These are phyloP conservation scores for Fusarium penzigii DNA, from an alignment of 2,329 filamentous ascomycete genomes.

Conservation along the genomic window DNA sequence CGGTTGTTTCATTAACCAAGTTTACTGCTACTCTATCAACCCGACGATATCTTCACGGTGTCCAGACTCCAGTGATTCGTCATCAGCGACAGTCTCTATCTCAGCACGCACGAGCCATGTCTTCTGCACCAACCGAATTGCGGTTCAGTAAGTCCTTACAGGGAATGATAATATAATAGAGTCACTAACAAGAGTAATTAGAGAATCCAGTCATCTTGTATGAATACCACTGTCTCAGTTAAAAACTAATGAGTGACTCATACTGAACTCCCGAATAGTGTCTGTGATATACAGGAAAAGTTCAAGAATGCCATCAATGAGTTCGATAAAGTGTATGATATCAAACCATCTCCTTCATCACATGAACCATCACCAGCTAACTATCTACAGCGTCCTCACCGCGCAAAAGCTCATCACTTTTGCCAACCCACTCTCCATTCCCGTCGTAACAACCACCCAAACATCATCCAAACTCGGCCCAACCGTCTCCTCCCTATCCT, in stretches of 20 bases:
- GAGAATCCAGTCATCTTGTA: conserved; percentile 54
- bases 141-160: conserved; percentile 36
- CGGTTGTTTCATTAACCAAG: neutral
- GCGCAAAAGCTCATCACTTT: conserved; percentile 69
- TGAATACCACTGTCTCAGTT: conserved; percentile 14
- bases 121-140: conserved; percentile 21
- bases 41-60: neutral
- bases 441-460: conserved; percentile 85
- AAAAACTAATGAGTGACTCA: neutral
- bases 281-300: conserved; percentile 95
- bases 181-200: conserved; percentile 26
- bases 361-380: conserved; percentile 2
- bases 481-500: conserved; percentile 71
- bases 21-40: neutral
- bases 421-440: conserved; percentile 67
- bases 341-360: conserved; percentile 4
- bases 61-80: neutral
- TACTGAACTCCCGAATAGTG: conserved; percentile 48
- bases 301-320: conserved; percentile 83
- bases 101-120: neutral
- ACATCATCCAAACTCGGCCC: conserved; percentile 75
- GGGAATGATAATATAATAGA: neutral
- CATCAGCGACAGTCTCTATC: neutral
- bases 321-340: conserved; percentile 73
- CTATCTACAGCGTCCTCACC: conserved; percentile 57